phyloP scores from a whole-genome alignment of 768 basidiomycete species.

The Austroboletus eburneus region DNA sequence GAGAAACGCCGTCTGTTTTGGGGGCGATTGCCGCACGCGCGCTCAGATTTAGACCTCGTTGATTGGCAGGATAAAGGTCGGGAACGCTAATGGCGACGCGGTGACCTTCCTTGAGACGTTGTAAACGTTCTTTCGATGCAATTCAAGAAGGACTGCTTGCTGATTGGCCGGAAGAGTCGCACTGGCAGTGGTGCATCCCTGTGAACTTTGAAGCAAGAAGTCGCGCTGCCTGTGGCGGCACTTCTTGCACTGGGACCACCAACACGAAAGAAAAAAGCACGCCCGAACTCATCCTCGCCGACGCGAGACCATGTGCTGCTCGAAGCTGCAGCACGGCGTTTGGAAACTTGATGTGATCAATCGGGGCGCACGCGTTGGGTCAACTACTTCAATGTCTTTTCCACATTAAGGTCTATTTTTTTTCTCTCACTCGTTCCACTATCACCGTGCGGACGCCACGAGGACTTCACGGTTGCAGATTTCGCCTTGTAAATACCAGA shows the following conservation, averaged over 20 bases:
- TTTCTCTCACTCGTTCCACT: too few relatives aligned
- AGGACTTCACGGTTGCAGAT: too few relatives aligned
- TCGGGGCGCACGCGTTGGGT: not conserved
- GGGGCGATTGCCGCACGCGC: not conserved
- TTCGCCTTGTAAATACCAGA: not conserved
- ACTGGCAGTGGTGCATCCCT: too few relatives aligned
- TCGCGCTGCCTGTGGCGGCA: not conserved
- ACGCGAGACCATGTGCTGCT: constrained; percentile 1
- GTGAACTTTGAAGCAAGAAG: constrained; percentile 9
- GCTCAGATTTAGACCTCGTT: not conserved
- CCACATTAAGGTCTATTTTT: too few relatives aligned
- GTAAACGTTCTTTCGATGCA: not conserved
- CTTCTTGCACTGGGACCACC: constrained; percentile 2
- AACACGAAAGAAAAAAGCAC: too few relatives aligned
- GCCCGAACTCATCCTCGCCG: constrained; percentile 4
- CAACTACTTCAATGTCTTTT: too few relatives aligned
- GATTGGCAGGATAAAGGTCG: constrained; percentile 7
- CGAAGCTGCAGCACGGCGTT: not conserved
- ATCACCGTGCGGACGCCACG: too few relatives aligned
- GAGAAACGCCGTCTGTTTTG: constrained; percentile 3
- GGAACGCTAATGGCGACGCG: constrained; percentile 2
- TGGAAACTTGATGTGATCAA: constrained; percentile 2
- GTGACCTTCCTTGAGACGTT: constrained; percentile 1
- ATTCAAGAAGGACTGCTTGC: not conserved
- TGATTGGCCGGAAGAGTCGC: too few relatives aligned